Evolutionary conservation across 371 early-diverging fungal genomes (phyloP), one percentile per base, ranked within the genome.

Genomic region (Paraphysoderma sedebokerense): DNA sequence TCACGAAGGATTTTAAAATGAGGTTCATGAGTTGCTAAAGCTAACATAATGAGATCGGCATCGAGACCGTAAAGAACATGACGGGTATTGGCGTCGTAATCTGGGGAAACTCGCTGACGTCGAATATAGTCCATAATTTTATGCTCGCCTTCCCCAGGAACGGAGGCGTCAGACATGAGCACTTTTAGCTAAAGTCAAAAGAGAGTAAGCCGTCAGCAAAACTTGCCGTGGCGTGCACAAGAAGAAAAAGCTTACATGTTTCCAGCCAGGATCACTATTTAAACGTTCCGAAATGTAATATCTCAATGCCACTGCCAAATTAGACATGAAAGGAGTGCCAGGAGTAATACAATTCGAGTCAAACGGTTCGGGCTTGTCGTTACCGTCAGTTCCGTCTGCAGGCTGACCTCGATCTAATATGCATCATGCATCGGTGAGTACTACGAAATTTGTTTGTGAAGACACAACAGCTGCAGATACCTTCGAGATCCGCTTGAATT

Each of bases 71-170:
- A 98, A 47, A 99, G 80, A 19, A 90, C 87, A 58, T 98, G 98
- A 2, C 63, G 66, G 11, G 92, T 92, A 57, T 89, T 87, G 22
- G 91, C 79, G 57, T 92, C 75, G 55, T 92, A 79, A 33, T 78
- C 78, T 5, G 82, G 72, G 40, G 68, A 67, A 35, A 66, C 58
- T 46, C 93, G 73, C 54, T 89, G 86, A 3, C 76, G 72, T 28
- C 99, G 81, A 54, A 99, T 89, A 55, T 81, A 98, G 62, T 89
- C 87, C 92, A 98, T 95, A 55, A 99, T 92, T 65, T 99, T 99
- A 63, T 99, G 99, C 65, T 99, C 99, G 53, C 99, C 99, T 74
- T 99, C 99, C 52, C 99, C 99, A 15, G 98, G 95, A 5, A 95
- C 96, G 28, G 84, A 85, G 34, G 87, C 88, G 55, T 90, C 95